Evolutionary conservation across 1,139 yeast genomes (phyloP), one percentile per base, ranked within the genome.

Genomic region (Neolecta irregularis): DNA sequence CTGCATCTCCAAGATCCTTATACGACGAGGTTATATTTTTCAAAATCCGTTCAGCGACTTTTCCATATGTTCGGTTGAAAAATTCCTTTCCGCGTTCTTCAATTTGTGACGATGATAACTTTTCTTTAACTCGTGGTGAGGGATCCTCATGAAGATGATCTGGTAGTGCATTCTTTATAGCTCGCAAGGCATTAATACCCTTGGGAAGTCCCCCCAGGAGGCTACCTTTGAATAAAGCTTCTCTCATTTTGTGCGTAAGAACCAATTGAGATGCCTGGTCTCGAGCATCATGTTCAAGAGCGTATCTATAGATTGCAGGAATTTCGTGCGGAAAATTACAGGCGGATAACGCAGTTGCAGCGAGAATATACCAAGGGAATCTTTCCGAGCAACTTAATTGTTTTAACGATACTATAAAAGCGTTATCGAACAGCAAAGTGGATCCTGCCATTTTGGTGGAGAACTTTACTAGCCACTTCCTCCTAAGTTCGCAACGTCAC

Each of bases 141-240:
- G 37, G 16, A 31, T 35, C 46, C 16, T 60, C 61, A 16, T 67
- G 51, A 19, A 70, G 50, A 6, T 57, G 50, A 1, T 43, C 36
- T 1, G 94, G 93, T 0, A 93, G 78, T 1, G 62, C 73, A 29
- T 67, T 65, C 45, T 71, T 73, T 41, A 81, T 60, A 26, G 65
- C 61, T 55, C 70, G 74, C 49, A 83, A 57, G 1, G 92, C 69
- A 53, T 83, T 83, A 53, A 83, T 83, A 2, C 85, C 69, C 46
- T 74, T 75, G 1, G 95, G 95, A 17, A 83, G 62, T 0, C 95
- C 95, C 11, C 74, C 70, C 34, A 83, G 58, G 0, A 93, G 92
- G 2, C 77, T 65, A 6, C 80, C 64, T 52, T 83, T 83, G 49
- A 83, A 58, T 5, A 83, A 57, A 7, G 83, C 74, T 49, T 83